Percentiles rank a stretch among this genome's conserved stretches.
Conservation (phyloP, 495 filamentous ascomycete genomes). For the Peziza echinospora region DNA sequence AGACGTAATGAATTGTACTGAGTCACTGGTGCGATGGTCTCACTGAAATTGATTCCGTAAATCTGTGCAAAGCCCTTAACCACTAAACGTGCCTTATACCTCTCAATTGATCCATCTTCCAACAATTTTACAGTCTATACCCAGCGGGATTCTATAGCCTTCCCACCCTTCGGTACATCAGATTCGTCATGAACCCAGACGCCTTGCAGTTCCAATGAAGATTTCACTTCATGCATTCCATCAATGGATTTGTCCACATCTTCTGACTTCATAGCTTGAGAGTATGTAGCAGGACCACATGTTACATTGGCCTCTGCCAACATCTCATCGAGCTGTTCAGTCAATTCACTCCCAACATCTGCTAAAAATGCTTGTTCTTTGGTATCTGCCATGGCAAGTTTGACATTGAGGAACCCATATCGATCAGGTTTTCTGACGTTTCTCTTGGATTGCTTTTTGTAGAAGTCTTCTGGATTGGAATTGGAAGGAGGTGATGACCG, state of each 20-base stretch:
- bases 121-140: background rate
- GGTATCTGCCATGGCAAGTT: too few species aligned
- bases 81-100: background rate
- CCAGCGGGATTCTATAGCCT: background rate
- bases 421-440: too few species aligned
- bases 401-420: too few species aligned
- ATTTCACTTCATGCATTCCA: background rate
- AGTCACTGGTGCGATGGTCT: background rate
- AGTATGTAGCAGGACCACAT: background rate
- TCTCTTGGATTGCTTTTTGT: too few species aligned
- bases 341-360: too few species aligned
- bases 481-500: too few species aligned
- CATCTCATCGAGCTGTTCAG: too few species aligned
- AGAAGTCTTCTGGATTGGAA: too few species aligned
- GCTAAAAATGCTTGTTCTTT: too few species aligned
- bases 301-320: background rate
- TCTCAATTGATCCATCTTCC: background rate
- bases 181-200: background rate
- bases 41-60: background rate
- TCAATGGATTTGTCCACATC: background rate
- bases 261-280: background rate
- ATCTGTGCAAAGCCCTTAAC: background rate
- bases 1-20: background rate
- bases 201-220: background rate
- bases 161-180: background rate